Conservation (phyloP, 2,329 filamentous ascomycete genomes). For the Tolypocladium ovalisporum region DNA sequence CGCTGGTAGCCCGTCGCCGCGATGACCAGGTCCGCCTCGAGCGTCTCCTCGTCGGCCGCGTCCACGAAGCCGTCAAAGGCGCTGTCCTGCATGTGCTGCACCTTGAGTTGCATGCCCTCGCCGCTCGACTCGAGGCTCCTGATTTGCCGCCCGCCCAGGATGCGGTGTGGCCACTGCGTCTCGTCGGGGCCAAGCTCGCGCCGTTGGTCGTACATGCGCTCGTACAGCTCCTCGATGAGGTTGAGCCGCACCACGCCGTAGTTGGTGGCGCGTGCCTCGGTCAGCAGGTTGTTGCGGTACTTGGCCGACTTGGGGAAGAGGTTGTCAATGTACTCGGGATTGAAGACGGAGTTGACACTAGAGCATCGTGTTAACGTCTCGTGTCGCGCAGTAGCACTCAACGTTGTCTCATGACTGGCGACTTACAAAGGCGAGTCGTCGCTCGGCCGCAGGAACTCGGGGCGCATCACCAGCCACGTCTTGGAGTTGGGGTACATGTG, state of each 20-base stretch:
- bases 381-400: background rate
- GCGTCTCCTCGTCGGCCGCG: constrained; percentile 37
- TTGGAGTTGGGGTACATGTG: constrained; percentile 69
- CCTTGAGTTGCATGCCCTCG: constrained; percentile 45
- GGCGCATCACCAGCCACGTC: constrained; percentile 70
- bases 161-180: constrained; percentile 69
- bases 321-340: constrained; percentile 71
- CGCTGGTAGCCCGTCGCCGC: constrained; percentile 80
- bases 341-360: constrained; percentile 93
- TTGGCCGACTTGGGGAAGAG: constrained; percentile 58
- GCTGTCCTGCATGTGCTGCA: constrained; percentile 36
- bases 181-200: constrained; percentile 59
- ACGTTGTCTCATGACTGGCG: background rate
- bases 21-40: constrained; percentile 73
- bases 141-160: constrained; percentile 60
- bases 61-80: constrained; percentile 28
- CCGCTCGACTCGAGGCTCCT: constrained; percentile 43
- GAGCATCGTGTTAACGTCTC: background rate
- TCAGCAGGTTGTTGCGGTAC: constrained; percentile 49
- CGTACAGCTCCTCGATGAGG: constrained; percentile 80
- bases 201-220: constrained; percentile 77
- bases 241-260: constrained; percentile 90
- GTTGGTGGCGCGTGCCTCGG: constrained; percentile 74
- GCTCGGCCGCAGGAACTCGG: constrained; percentile 74
- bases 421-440: constrained; percentile 93